Evolutionary conservation across 1,284 basidiomycete genomes (phyloP), one percentile per base, ranked within the genome.

Genomic region (Tilletia setariae): DNA sequence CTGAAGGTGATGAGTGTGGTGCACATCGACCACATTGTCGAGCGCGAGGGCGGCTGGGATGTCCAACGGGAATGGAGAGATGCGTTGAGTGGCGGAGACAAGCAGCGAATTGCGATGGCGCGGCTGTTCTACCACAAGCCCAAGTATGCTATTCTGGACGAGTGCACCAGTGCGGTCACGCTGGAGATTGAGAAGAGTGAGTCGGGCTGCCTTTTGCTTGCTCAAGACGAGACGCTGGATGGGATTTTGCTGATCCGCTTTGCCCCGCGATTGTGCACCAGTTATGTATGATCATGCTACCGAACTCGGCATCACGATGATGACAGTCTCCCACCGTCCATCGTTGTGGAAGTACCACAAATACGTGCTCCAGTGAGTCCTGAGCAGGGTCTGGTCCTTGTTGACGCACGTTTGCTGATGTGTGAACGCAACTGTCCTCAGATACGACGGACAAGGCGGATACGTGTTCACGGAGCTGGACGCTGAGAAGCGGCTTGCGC

Each of bases 21-120:
- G 16, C 90, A 94, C 75, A 92, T 98, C 89, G 90, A 90, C 43
- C 85, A 87, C 78, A 89, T 98, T 70, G 91, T 98, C 13, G 91
- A 93, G 77, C 88, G 94, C n/a, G 95, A 98, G 83, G 95, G 95
- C 13, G 95, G 95, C 16, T 97, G 94, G 94, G 91, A 93, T 77
- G 86, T 87, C 1, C 87, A 88, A 40, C 87, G 90, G 67, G 95
- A 98, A 78, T 98, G 95, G 95, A 87, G 92, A 70, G 94, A 96
- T 82, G 89, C 92, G 0, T 85, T 98, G 42, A 93, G 91, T 74
- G 94, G 91, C 1, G 91, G 90, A 40, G 91, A 91, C 82, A 1
- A 66, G 65, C 51, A 66, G 51, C 78, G 95, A 83, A 91, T 98
- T 71, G 95, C 95, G 0, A 98, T 96, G 93, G 94, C 94, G 6